Base-by-base conservation (phyloP, 1,284 basidiomycete genomes). In the Sporisorium exsertum region DNA sequence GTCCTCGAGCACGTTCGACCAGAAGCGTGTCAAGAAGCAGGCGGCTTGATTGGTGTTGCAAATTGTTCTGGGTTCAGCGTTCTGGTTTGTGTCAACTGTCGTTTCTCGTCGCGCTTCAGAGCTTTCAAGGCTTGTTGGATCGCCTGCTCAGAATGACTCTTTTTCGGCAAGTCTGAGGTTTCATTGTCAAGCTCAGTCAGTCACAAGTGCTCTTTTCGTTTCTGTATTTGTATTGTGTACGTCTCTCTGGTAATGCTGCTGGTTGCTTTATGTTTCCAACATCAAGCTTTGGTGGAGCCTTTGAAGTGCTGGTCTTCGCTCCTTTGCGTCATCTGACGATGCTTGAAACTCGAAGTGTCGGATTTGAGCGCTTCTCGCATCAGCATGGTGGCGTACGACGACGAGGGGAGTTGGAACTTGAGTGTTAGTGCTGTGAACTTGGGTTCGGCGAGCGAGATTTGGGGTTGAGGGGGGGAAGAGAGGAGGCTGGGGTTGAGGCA, bases 401-500 rank as follows among this genome's bases (percentile, higher is more conserved):
- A 77, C 0, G 81, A 72, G 37, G 80, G 77, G 8, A 85, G 77
- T 50, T 79, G 74, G 47, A 85, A 81, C 13, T 64, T 62, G 40
- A 85, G 59, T 50, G 80, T 69, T 15, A 85, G 50, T 0, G 84
- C 84, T 15, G 79, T 69, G 71, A 82, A 82, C 12, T 53, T 49
- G 0, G 49, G 24, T 16, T 33, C 37, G 43, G 33, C 22, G 5
- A 18, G 33, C 22, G 20, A 37, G 37, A 18, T 5, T 35, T 33
- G 15, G 8, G 26, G 20, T 32, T 43, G 51, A 16, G 15, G 2
- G 5, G 40, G 40, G 16, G 49, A 0, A 8, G 50, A 33, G 20
- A 64, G 27, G 49, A 52, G 52, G 13, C 46, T 13, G 26, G 63
- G 33, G 58, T 55, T 15, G 33, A 63, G 71, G 50, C 69, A 98